Conservation (phyloP, 2,329 filamentous ascomycete genomes). For the Pseudonectria foliicola region DNA sequence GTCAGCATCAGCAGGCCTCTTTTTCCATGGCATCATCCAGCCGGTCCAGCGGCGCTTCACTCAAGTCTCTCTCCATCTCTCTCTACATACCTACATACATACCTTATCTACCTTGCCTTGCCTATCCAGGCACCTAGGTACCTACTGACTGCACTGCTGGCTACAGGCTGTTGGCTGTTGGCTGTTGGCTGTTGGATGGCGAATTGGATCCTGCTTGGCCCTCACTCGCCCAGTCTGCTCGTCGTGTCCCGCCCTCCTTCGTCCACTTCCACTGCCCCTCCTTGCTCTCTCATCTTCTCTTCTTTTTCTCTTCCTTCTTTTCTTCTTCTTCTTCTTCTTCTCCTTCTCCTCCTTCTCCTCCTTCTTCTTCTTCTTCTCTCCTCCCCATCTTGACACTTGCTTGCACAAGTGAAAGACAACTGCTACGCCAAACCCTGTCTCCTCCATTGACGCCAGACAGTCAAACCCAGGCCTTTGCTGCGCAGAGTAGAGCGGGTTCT, state of each 20-base stretch:
- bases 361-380: conserved; percentile 7
- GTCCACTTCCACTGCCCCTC: conserved; percentile 11
- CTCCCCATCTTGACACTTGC: conserved; percentile 9
- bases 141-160: no score
- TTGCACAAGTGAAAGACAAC: conserved; percentile 14
- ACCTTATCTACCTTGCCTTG: no score
- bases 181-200: no score
- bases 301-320: conserved; percentile 3
- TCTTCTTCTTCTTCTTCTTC: conserved; percentile 1
- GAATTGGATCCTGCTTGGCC: not conserved
- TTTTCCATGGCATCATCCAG: no score
- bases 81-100: no score
- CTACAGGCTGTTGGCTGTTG: no score
- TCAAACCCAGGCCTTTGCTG: not conserved
- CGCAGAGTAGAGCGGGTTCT: no score
- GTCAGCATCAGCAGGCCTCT: no score
- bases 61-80: no score
- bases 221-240: conserved; percentile 5
- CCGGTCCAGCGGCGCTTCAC: no score
- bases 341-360: not conserved
- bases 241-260: conserved; percentile 9
- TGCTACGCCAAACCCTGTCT: not conserved
- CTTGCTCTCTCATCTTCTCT: conserved; percentile 3
- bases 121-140: no score
- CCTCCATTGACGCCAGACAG: no score